These are phyloP conservation scores for Fusarium udum DNA, from an alignment of 2,329 filamentous ascomycete genomes.

Conservation along the genomic window DNA sequence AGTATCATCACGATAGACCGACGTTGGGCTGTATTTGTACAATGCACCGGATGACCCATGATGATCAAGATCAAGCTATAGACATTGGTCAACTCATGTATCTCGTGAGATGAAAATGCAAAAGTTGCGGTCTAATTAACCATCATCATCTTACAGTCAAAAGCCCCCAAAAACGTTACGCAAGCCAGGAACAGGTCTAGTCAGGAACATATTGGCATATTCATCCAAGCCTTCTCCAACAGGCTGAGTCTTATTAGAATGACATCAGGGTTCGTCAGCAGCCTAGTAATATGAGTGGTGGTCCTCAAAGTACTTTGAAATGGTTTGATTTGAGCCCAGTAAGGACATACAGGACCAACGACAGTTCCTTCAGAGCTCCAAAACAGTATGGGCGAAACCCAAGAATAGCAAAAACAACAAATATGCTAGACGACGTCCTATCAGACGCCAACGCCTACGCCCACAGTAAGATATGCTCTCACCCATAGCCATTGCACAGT, in stretches of 20 bases:
- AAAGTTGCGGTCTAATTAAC: background rate
- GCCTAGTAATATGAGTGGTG: background rate
- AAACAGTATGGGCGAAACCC: background rate
- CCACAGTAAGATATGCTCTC: slow-evolving; percentile 10
- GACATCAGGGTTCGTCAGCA: background rate
- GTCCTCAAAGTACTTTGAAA: background rate
- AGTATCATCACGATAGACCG: background rate
- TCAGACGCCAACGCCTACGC: slow-evolving; percentile 24
- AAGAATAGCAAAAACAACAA: background rate
- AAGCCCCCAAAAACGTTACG: slow-evolving; percentile 14
- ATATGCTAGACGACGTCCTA: slow-evolving; percentile 5
- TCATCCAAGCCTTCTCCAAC: background rate
- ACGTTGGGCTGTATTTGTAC: slow-evolving; percentile 2
- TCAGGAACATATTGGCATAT: slow-evolving; percentile 17
- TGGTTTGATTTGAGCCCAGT: background rate
- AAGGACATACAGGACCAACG: background rate
- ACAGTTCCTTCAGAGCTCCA: background rate
- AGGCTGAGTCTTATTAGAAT: background rate
- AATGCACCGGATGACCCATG: background rate
- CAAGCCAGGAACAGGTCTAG: slow-evolving; percentile 28
- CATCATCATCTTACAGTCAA: background rate
- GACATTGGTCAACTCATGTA: background rate
- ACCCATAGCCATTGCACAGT: background rate
- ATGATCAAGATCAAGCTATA: background rate
- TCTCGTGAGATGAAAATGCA: background rate